Base-by-base conservation (phyloP, 345 rosid genomes). In the Salix caprea region DNA sequence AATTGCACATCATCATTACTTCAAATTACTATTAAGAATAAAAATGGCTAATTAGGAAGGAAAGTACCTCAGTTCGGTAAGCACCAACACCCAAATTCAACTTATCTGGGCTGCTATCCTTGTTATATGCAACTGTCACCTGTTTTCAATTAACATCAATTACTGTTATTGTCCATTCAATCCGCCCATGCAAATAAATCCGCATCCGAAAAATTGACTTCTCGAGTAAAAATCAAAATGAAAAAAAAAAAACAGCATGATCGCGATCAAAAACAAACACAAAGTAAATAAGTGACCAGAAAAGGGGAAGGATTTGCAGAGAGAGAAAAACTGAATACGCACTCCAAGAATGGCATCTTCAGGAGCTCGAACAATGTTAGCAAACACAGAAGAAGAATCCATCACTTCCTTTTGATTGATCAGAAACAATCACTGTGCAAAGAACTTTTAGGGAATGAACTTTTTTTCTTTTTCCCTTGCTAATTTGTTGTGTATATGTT, bases 91-190 rank as follows among this genome's bases (percentile, higher is more conserved):
- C 99, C 82, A 96, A 81, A 87, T 96, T 96, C 79, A 93, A 84
- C 92, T 96, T 95, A 32, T 87, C 70, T 7, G 92, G 97, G 82
- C 96, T 95, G 4, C 89, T 90, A 61, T 95, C 99, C 82, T 95
- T 93, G 90, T 95, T 95, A 72, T 89, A 93, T 2, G 98, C 98
- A 58, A 91, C 91, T n/a, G 99, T 96, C 80, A 96, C 98, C 99
- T 96, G 73, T 14, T 67, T 44, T n/a, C 3, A 42, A 42, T 42
- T 42, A 42, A 42, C 0, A 42, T 42, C 46, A 42, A 14, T 46
- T 46, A 46, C 2, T 3, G 14, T 14, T 46, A 46, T 14, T 72
- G 0, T 28, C 2, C 66, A 62, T 7, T 23, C 30, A 67, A 36
- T 14, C 48, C 24, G n/a, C 2, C 39, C 19, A 40, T 34, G 39